These are phyloP conservation scores for Martiniozyma abietophila DNA, from an alignment of 805 yeast genomes.

Conservation along the genomic window DNA sequence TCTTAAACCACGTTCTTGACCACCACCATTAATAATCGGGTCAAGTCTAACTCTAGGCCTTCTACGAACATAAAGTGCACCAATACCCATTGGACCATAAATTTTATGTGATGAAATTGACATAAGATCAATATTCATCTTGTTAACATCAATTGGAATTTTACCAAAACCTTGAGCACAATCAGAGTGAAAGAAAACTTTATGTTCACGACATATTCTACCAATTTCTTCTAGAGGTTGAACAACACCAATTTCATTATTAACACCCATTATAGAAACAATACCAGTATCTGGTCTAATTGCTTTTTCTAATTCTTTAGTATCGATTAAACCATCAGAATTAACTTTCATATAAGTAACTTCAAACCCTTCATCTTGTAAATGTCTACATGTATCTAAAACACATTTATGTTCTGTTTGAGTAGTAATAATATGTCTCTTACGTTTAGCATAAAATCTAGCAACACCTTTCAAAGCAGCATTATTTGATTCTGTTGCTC, in stretches of 20 bases:
- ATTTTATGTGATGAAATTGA: conserved; percentile 94
- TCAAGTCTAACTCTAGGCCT: conserved; percentile 97
- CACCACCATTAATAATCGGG: conserved; percentile 94
- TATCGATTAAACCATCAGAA: conserved; percentile 61
- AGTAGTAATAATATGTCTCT: conserved; percentile 89
- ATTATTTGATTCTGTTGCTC: conserved; percentile 96
- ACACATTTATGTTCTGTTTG: conserved; percentile 99
- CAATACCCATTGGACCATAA: conserved; percentile 97
- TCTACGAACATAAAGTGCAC: conserved; percentile 92
- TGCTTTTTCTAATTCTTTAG: conserved; percentile 70
- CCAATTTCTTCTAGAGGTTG: conserved; percentile 97
- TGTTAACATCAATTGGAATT: conserved; percentile 85
- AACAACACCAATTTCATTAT: conserved; percentile 95
- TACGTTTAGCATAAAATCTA: conserved; percentile 80
- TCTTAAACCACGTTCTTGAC: conserved; percentile 96
- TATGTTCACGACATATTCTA: conserved; percentile 69
- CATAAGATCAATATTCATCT: conserved; percentile 84
- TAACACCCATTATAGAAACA: conserved; percentile 94
- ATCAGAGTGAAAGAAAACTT: conserved; percentile 95
- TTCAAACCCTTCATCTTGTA: conserved; percentile 95
- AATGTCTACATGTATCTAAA: conserved; percentile 87
- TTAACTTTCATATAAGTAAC: conserved; percentile 87
- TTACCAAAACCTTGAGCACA: conserved; percentile 98
- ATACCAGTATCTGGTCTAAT: conserved; percentile 86
- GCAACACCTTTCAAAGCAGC: conserved; percentile 95